A percentile compares a stretch with the other conserved stretches of the same genome.
Evolutionary conservation across 1,139 yeast species (phyloP).

Genomic region (Geotrichum europaeum): DNA sequence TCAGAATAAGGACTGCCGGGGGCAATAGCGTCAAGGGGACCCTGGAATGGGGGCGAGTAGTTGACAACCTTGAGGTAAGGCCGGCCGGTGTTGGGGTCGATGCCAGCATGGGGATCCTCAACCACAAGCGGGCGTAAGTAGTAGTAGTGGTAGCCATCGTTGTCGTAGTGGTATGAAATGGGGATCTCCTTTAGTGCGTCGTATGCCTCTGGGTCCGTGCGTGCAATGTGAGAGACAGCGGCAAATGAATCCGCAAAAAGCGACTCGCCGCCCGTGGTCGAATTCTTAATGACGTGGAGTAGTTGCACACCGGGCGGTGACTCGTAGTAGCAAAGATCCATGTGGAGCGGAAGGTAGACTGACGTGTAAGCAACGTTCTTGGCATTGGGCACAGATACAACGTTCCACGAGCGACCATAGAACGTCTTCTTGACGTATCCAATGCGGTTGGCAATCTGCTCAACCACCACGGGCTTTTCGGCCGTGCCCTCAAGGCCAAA

Average conservation of each 20-base stretch:
- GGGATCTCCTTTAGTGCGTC: conserved; percentile 59
- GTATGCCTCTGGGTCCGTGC: conserved; percentile 57
- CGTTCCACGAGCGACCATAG: conserved; percentile 71
- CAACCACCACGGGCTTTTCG: conserved; percentile 33
- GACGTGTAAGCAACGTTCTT: conserved; percentile 70
- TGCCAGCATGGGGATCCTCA: conserved; percentile 41
- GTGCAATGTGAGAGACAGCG: conserved; percentile 53
- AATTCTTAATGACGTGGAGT: conserved; percentile 59
- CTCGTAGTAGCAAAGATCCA: conserved; percentile 75
- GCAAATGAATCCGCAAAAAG: conserved; percentile 69
- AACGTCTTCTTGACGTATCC: conserved; percentile 72
- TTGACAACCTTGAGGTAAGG: conserved; percentile 53
- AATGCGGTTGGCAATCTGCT: conserved; percentile 50
- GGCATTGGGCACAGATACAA: conserved; percentile 54
- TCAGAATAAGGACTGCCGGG: conserved; percentile 23
- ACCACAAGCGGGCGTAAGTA: conserved; percentile 62
- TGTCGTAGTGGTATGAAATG: conserved; percentile 63
- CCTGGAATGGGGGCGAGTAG: conserved; percentile 84
- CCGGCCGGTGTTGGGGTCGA: conserved; percentile 31
- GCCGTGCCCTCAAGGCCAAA: conserved; percentile 23
- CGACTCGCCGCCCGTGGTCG: conserved; percentile 64
- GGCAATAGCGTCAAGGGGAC: conserved; percentile 52
- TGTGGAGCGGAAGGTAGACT: conserved; percentile 65
- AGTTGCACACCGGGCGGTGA: conserved; percentile 81
- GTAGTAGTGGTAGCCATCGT: conserved; percentile 58